Percentiles rank a stretch among this genome's conserved stretches.
Evolutionary conservation across 768 basidiomycete genomes (phyloP).

Genomic region (Dioszegia aurantiaca): DNA sequence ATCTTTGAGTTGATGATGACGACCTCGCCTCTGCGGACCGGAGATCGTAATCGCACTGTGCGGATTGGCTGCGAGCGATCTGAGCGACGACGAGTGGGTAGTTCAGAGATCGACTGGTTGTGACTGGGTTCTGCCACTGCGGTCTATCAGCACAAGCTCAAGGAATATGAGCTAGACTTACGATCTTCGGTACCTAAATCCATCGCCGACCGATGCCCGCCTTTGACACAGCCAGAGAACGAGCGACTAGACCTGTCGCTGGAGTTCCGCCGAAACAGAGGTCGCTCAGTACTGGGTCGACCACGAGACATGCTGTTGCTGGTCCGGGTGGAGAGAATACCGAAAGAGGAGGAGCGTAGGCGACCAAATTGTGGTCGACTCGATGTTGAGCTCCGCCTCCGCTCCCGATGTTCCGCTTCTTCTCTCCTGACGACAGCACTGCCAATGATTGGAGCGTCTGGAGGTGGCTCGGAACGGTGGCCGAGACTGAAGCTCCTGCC

Average conservation of each 20-base stretch:
- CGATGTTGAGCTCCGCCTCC: constrained; percentile 9
- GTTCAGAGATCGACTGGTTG: constrained; percentile 9
- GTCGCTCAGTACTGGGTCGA: background rate
- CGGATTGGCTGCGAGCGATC: constrained; percentile 7
- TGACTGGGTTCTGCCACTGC: background rate
- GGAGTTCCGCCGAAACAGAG: background rate
- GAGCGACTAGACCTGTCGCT: background rate
- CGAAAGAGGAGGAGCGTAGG: constrained; percentile 20
- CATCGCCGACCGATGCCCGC: background rate
- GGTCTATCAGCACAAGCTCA: constrained; percentile 6
- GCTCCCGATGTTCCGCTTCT: constrained; percentile 20
- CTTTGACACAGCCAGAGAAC: background rate
- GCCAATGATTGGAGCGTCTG: constrained; percentile 35
- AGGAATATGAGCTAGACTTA: background rate
- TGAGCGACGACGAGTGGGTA: background rate
- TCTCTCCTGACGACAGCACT: constrained; percentile 19
- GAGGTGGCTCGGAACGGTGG: constrained; percentile 6
- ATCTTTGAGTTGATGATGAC: constrained; percentile 16
- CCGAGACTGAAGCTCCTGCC: constrained; percentile 37
- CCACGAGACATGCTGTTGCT: background rate
- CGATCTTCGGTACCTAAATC: background rate
- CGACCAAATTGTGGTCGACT: constrained; percentile 14
- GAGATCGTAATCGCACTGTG: constrained; percentile 15
- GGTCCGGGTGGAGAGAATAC: constrained; percentile 4
- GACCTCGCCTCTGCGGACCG: constrained; percentile 19